A percentile compares a stretch with the other conserved stretches of the same genome.
Conservation (phyloP, 208 protist species). For the Histomonas meleagridis region DNA sequence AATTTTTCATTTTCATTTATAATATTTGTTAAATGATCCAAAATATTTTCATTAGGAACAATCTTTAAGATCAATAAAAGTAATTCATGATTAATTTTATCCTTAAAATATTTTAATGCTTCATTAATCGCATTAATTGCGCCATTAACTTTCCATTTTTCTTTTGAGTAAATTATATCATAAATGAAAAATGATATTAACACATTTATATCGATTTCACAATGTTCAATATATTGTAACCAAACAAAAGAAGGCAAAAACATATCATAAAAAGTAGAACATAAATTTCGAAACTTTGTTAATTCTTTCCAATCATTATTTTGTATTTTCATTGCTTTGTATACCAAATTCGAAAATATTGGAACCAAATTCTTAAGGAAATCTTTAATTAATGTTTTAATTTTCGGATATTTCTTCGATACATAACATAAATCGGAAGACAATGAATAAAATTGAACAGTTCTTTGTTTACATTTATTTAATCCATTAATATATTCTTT, state of each 20-base stretch:
- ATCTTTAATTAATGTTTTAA: neutral
- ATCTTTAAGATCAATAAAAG: no score
- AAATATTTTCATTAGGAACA: no score
- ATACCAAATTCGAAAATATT: neutral
- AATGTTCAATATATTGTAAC: neutral
- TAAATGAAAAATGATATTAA: neutral
- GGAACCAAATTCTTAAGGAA: neutral
- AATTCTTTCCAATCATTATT: neutral
- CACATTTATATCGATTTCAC: neutral
- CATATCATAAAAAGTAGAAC: neutral
- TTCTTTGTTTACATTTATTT: neutral
- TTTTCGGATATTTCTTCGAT: neutral
- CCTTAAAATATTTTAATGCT: neutral
- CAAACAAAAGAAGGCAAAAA: neutral
- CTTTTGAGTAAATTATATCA: neutral
- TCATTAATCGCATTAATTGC: neutral
- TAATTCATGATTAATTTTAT: neutral
- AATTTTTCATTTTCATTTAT: neutral
- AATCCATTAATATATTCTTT: neutral
- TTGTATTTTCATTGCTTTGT: neutral
- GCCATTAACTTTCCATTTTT: neutral
- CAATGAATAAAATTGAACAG: neutral
- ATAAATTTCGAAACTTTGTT: neutral
- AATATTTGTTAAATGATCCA: neutral
- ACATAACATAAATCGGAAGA: neutral